Conservation (phyloP, 768 basidiomycete genomes). For the Suillus clintonianus region DNA sequence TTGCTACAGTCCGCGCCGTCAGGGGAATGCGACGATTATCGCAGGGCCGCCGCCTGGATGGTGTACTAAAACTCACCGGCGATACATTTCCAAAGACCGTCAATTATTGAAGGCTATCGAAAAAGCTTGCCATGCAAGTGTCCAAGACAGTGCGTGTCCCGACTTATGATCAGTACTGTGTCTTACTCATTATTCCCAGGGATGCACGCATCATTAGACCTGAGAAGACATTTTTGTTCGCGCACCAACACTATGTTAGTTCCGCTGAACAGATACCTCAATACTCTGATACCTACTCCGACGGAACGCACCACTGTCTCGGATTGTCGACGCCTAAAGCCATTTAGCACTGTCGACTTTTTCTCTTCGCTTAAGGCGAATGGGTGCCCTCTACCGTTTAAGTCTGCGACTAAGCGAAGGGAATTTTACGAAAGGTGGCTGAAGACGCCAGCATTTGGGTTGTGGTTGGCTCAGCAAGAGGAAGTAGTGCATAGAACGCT, state of each 20-base stretch:
- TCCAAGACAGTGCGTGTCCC: conserved; percentile 50
- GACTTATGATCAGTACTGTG: not conserved
- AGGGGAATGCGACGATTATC: conserved; percentile 8
- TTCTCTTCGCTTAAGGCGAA: conserved; percentile 70
- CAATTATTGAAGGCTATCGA: conserved; percentile 73
- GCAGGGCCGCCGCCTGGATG: conserved; percentile 69
- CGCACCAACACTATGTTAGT: conserved; percentile 85
- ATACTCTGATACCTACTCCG: conserved; percentile 79
- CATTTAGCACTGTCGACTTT: conserved; percentile 71
- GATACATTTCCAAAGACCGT: conserved; percentile 85
- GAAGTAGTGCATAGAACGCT: conserved; percentile 64
- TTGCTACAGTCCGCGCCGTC: conserved; percentile 9
- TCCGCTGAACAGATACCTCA: conserved; percentile 90
- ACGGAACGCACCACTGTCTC: conserved; percentile 37
- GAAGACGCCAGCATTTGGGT: conserved; percentile 72
- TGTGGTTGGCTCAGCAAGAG: conserved; percentile 81
- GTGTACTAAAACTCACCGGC: conserved; percentile 76
- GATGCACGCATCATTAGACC: conserved; percentile 59
- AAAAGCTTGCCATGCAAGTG: conserved; percentile 50
- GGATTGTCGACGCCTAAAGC: conserved; percentile 52
- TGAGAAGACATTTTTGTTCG: conserved; percentile 82
- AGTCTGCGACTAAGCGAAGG: conserved; percentile 58
- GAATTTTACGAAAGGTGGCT: conserved; percentile 83
- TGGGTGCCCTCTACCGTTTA: conserved; percentile 76
- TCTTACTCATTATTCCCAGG: conserved; percentile 36